These are phyloP conservation scores for Claviceps quebecensis DNA, from an alignment of 2,329 filamentous ascomycete species.

Conservation along the genomic window DNA sequence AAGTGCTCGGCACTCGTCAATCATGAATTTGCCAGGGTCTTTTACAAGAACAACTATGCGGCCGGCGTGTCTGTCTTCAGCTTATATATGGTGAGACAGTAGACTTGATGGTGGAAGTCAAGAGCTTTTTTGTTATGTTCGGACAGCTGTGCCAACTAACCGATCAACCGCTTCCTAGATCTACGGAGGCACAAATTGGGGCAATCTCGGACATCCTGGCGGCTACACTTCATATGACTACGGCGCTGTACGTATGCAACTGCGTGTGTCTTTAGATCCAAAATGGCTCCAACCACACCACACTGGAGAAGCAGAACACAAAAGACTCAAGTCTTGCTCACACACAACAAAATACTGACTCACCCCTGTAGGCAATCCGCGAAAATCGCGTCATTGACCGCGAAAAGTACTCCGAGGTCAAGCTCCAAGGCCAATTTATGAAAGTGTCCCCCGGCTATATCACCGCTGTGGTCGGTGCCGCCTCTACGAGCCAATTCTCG, in stretches of 20 bases:
- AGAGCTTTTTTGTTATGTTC: neutral
- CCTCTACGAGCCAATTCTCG: constrained; percentile 37
- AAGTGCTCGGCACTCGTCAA: constrained; percentile 53
- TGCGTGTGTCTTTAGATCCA: constrained; percentile 7
- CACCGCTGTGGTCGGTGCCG: constrained; percentile 38
- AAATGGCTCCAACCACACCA: neutral
- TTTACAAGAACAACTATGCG: constrained; percentile 63
- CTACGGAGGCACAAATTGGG: constrained; percentile 74
- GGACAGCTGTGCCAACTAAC: neutral
- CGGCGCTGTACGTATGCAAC: constrained; percentile 21
- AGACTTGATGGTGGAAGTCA: neutral
- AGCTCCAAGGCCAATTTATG: constrained; percentile 61
- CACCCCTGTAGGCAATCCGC: constrained; percentile 31
- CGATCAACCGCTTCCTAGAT: constrained; percentile 24
- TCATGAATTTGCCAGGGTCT: constrained; percentile 62
- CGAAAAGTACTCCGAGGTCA: constrained; percentile 70
- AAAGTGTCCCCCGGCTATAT: constrained; percentile 59
- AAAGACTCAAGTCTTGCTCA: constrained; percentile 8
- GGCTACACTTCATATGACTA: constrained; percentile 48
- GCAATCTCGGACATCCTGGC: constrained; percentile 57
- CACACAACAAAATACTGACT: neutral
- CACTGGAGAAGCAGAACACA: neutral
- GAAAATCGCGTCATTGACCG: constrained; percentile 55
- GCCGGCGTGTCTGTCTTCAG: constrained; percentile 55
- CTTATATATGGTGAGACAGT: constrained; percentile 51